A percentile compares a stretch with the other conserved stretches of the same genome.
Conservation (phyloP, 208 protist species). For the Trypanosoma conorhini region DNA sequence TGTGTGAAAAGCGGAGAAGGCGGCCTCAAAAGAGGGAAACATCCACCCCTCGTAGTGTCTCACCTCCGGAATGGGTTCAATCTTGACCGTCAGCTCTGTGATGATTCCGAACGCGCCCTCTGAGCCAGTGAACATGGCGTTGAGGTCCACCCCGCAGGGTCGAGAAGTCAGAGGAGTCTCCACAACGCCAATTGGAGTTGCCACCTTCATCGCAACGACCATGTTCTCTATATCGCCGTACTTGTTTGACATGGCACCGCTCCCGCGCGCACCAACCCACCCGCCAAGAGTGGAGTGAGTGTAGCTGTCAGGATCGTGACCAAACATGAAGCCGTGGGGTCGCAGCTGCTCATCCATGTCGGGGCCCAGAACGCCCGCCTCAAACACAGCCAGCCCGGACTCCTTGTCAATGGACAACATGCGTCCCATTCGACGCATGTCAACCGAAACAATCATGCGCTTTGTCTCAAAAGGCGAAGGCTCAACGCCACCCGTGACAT, state of each 20-base stretch:
- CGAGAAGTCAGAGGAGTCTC: slow-evolving; percentile 81
- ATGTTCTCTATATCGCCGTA: slow-evolving; percentile 96
- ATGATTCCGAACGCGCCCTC: slow-evolving; percentile 95
- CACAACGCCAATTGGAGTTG: slow-evolving; percentile 90
- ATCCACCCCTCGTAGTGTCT: slow-evolving; percentile 89
- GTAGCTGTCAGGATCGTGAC: slow-evolving; percentile 95
- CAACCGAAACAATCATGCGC: slow-evolving; percentile 92
- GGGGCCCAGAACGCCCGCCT: slow-evolving; percentile 89
- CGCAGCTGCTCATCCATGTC: slow-evolving; percentile 89
- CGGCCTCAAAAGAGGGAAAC: slow-evolving; percentile 87
- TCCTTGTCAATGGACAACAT: slow-evolving; percentile 89
- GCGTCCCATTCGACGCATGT: slow-evolving; percentile 93
- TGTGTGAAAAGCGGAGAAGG: slow-evolving; percentile 78
- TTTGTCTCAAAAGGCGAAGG: slow-evolving; percentile 81
- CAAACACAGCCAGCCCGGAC: slow-evolving; percentile 85
- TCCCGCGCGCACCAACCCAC: slow-evolving; percentile 95
- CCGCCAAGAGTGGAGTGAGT: slow-evolving; percentile 94
- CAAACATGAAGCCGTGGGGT: slow-evolving; percentile 89
- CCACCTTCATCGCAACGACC: slow-evolving; percentile 91
- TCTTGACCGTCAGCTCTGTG: slow-evolving; percentile 91
- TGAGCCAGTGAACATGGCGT: slow-evolving; percentile 91
- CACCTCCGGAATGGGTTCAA: slow-evolving; percentile 85
- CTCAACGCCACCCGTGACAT: slow-evolving; percentile 91
- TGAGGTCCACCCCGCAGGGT: slow-evolving; percentile 87
- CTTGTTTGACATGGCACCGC: slow-evolving; percentile 95